Base-by-base conservation (phyloP, 805 yeast genomes). In the Zygoascus flipseniorum region DNA sequence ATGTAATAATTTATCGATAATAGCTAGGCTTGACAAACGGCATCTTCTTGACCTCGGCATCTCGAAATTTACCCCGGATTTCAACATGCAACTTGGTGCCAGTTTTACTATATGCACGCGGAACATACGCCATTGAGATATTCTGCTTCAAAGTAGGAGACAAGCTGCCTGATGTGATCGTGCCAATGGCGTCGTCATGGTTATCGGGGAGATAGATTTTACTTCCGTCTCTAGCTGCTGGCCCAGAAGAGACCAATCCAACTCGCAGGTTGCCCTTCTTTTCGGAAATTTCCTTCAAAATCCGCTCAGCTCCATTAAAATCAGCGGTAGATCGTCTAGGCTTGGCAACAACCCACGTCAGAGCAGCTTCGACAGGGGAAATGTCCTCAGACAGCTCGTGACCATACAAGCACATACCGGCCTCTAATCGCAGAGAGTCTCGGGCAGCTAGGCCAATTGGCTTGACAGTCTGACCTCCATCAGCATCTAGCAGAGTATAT, bases 371-470 rank as follows among this genome's bases (percentile, higher is more conserved):
- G 3, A 92, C 81, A 10, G 99, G 99, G 1, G 96, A 85, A 31
- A 79, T 81, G 11, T 72, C 68, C 61, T 89, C 96, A 57, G 78
- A 79, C 62, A 93, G 76, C 69, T 93, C 99, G 67, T 89, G 86
- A 1, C 99, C 99, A 64, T 93, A 93, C 52, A 93, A 76, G 70
- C 99, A 93, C 97, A 93, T 87, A 32, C 99, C 99, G 4, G 99
- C 99, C 73, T 93, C 99, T 51, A 93, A 73, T 65, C 99, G 81
- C 60, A 93, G 76, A 10, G 97, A 87, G 69, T 93, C 99, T 69
- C 99, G 83, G 1, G 99, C 98, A n/a, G 98, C 99, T 50, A 93
- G 79, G 4, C 99, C 99, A 61, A 89, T 87, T 41, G 97, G 96
- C 66, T 80, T 81, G 48, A 89, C 87, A 11, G 72, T 67, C 2